Conservation (phyloP, 495 filamentous ascomycete species). For the Penicillium simplicissimum region DNA sequence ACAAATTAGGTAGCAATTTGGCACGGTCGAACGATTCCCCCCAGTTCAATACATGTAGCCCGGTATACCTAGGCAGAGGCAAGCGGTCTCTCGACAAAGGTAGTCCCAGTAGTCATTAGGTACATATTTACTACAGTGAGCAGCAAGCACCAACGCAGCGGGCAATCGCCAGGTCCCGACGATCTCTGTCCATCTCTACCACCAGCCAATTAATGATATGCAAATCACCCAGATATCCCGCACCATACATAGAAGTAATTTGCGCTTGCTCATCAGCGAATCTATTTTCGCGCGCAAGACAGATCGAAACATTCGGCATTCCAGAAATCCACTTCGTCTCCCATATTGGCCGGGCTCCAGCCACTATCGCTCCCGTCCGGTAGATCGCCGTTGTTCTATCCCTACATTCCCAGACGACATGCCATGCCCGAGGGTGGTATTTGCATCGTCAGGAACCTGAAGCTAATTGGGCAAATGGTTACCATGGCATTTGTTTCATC, state of each 20-base stretch:
- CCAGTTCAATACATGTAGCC: too few species aligned
- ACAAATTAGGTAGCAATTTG: too few species aligned
- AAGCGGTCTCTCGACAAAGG: too few species aligned
- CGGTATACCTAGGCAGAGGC: too few species aligned
- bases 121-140: too few species aligned
- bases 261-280: not conserved
- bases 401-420: slow-evolving; percentile 27
- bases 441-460: not conserved
- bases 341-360: slow-evolving; percentile 4
- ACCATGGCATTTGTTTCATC: slow-evolving; percentile 5
- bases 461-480: not conserved
- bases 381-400: not conserved
- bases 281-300: not conserved
- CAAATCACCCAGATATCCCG: not conserved
- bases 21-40: too few species aligned
- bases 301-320: slow-evolving; percentile 14
- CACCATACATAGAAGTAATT: not conserved
- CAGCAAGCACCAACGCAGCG: not conserved
- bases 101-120: too few species aligned
- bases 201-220: not conserved
- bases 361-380: not conserved
- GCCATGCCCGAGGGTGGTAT: slow-evolving; percentile 12
- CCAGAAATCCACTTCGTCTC: not conserved
- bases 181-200: not conserved
- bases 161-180: not conserved